These are phyloP conservation scores for Talaromyces rugulosus DNA, from an alignment of 2,329 filamentous ascomycete species.

Conservation along the genomic window DNA sequence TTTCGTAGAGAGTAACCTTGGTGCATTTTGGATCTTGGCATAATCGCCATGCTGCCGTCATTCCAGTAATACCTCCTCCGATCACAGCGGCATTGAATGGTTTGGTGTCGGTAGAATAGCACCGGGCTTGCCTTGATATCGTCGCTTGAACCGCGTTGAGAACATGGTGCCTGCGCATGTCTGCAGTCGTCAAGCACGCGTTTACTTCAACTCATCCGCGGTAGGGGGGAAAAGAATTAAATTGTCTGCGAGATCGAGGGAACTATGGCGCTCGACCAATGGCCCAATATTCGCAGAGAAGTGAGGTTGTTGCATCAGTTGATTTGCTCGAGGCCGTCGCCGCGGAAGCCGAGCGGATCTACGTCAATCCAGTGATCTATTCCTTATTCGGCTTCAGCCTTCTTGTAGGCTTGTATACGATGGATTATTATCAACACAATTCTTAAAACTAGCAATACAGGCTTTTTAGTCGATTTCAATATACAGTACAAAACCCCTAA, in stretches of 20 bases:
- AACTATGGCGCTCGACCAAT: not conserved
- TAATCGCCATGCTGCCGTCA: constrained; percentile 74
- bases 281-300: not conserved
- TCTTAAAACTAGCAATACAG: not conserved
- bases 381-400: not conserved
- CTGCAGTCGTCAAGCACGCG: constrained; percentile 3
- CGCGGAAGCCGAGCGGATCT: not conserved
- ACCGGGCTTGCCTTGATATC: constrained; percentile 11
- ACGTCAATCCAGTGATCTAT: not conserved
- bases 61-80: constrained; percentile 78
- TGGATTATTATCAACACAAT: not conserved
- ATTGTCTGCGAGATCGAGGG: not conserved
- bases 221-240: not conserved
- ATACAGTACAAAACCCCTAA: not conserved
- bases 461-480: not conserved
- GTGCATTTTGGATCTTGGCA: constrained; percentile 62
- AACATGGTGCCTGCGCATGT: constrained; percentile 17
- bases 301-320: not conserved
- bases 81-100: constrained; percentile 59
- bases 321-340: not conserved
- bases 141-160: constrained; percentile 18
- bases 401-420: too few species aligned
- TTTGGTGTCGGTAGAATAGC: constrained; percentile 19
- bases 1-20: constrained; percentile 79
- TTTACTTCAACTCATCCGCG: not conserved